Base-by-base conservation (phyloP, 805 yeast species). In the Lipomyces yamadae region DNA sequence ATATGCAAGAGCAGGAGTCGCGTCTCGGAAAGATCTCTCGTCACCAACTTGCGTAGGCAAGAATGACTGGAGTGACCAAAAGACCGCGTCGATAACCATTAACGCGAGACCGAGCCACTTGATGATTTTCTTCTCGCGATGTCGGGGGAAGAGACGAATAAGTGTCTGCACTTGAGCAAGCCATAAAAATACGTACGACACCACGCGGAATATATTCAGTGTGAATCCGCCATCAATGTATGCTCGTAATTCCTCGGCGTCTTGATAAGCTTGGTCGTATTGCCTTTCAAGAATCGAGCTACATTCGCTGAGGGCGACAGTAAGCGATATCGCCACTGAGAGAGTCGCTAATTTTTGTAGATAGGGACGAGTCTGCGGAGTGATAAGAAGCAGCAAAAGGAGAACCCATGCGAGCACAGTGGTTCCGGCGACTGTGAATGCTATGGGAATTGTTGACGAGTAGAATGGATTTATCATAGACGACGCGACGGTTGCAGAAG, bases 341-440 rank as follows among this genome's bases (percentile, higher is more conserved):
- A 87, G 70, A n/a, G 89, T 85, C 4, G 90, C 85, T 8, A 87
- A 37, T 52, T 84, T 84, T 48, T 90, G 82, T 56, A 86, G 76
- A 53, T 80, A 74, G 3, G 93, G 92, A 63, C 88, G 84, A 33
- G 84, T 78, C 70, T 85, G 85, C 52, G 83, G 85, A 29, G 86
- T 82, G 39, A 90, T 74, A 29, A 84, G 73, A 55, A 89, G 79
- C 42, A 89, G 76, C 18, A 89, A 67, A 60, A 88, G 77, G 33
- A 91, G 79, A 86, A 90, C 85, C 96, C 96, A 91, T 34, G 88
- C 80, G 15, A 88, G 82, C 6, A 75, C 77, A 3, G 77, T 73
- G 15, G 74, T 71, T 6, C 76, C 79, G 4, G 78, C 65, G 33
- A 77, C 59, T 2, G 77, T 70, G 63, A 72, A 77, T 2, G 76